A percentile compares a stretch with the other conserved stretches of the same genome.
Conservation (phyloP, 257 asterid species). For the Haberlea rhodopensis region DNA sequence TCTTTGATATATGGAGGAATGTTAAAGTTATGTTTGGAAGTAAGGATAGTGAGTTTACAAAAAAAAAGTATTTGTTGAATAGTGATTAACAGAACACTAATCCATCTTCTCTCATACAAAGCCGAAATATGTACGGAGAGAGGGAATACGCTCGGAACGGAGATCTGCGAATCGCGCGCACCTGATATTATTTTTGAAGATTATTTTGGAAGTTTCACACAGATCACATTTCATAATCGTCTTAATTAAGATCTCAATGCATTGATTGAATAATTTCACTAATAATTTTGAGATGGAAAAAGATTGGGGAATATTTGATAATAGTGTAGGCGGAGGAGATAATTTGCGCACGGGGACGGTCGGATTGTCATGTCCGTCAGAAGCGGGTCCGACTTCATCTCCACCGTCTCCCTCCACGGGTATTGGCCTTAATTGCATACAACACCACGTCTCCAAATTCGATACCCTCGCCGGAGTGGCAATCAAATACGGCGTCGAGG, state of each 20-base stretch:
- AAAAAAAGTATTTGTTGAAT: no score
- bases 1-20: no score
- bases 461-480: slow-evolving; percentile 93
- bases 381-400: slow-evolving; percentile 29
- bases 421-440: slow-evolving; percentile 40
- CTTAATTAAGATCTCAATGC: neutral
- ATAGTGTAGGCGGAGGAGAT: slow-evolving; percentile 35
- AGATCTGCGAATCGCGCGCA: no score
- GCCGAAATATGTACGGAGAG: no score
- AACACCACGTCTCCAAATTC: slow-evolving; percentile 66
- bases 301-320: slow-evolving; percentile 31
- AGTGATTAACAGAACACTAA: no score
- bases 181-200: neutral
- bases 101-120: no score
- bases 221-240: no score
- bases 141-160: no score
- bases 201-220: neutral
- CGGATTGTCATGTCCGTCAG: slow-evolving; percentile 36
- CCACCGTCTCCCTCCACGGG: slow-evolving; percentile 32
- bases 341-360: slow-evolving; percentile 25
- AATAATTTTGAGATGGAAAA: slow-evolving; percentile 28
- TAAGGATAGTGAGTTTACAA: no score
- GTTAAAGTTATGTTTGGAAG: no score
- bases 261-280: no score
- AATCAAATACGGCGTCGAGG: slow-evolving; percentile 91